Conservation (phyloP, 2,329 filamentous ascomycete genomes). For the Aspergillus awamori region DNA sequence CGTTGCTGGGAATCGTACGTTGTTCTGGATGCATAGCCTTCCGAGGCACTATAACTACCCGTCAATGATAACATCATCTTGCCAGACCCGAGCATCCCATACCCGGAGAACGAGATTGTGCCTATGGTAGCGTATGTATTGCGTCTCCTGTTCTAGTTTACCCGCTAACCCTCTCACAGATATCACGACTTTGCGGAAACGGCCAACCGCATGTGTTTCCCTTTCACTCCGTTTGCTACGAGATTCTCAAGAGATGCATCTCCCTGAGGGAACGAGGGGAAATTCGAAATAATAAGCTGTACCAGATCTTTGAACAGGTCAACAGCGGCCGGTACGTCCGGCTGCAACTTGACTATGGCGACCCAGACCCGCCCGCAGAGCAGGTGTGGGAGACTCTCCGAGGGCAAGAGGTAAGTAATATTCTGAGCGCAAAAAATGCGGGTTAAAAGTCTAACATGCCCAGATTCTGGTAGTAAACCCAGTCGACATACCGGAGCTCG, state of each 20-base stretch:
- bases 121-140: neutral
- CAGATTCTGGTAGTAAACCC: neutral
- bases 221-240: conserved; percentile 5
- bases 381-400: conserved; percentile 2
- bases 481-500: neutral
- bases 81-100: no score
- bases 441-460: no score
- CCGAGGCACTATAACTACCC: no score
- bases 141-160: neutral
- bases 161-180: neutral
- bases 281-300: neutral
- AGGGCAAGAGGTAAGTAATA: conserved; percentile 6
- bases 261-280: neutral
- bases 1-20: no score
- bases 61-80: no score
- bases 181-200: conserved; percentile 1
- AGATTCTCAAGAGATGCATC: conserved; percentile 3
- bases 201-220: conserved; percentile 2
- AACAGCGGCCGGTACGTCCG: conserved; percentile 5
- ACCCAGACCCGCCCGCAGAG: conserved; percentile 2
- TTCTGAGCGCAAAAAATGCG: no score
- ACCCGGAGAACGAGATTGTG: no score
- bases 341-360: conserved; percentile 9
- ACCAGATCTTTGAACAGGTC: neutral
- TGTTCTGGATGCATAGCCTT: no score